A percentile compares a stretch with the other conserved stretches of the same genome.
phyloP scores from a whole-genome alignment of 164 flowering plant genomes.

The Litsea cubeba region DNA sequence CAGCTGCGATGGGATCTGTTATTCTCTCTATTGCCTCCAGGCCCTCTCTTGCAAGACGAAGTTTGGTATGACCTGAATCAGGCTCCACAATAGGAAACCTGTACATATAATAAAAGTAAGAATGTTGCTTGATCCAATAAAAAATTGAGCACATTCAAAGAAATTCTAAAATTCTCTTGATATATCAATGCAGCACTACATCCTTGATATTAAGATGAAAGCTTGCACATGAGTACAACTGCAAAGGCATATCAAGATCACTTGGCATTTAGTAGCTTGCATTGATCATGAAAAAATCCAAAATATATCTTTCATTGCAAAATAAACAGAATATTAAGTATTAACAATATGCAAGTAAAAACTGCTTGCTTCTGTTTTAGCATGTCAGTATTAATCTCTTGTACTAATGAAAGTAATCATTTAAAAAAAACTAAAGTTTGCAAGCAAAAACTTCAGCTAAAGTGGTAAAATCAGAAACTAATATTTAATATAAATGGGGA shows the following conservation, averaged over 20 bases:
- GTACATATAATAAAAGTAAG: slow-evolving; percentile 9
- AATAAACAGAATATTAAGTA: background rate
- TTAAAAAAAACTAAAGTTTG: too few relatives aligned
- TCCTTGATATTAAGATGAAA: background rate
- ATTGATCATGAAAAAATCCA: background rate
- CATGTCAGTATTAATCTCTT: too few relatives aligned
- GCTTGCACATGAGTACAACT: background rate
- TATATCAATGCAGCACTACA: too few relatives aligned
- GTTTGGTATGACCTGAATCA: slow-evolving; percentile 97
- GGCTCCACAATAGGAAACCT: slow-evolving; percentile 99
- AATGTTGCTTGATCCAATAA: background rate
- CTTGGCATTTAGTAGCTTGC: background rate
- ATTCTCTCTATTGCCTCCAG: slow-evolving; percentile 84
- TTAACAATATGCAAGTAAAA: too few relatives aligned
- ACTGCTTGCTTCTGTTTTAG: too few relatives aligned
- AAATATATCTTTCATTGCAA: background rate
- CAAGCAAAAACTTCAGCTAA: too few relatives aligned
- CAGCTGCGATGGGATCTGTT: slow-evolving; percentile 82
- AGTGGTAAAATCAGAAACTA: too few relatives aligned
- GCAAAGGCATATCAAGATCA: background rate
- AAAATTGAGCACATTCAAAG: background rate
- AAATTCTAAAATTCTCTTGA: background rate
- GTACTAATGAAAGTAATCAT: too few relatives aligned
- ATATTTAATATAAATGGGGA: too few relatives aligned
- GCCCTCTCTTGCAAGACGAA: slow-evolving; percentile 86